phyloP scores from a whole-genome alignment of 2,329 filamentous ascomycete species.

The Coccinonectria pachysandricola region DNA sequence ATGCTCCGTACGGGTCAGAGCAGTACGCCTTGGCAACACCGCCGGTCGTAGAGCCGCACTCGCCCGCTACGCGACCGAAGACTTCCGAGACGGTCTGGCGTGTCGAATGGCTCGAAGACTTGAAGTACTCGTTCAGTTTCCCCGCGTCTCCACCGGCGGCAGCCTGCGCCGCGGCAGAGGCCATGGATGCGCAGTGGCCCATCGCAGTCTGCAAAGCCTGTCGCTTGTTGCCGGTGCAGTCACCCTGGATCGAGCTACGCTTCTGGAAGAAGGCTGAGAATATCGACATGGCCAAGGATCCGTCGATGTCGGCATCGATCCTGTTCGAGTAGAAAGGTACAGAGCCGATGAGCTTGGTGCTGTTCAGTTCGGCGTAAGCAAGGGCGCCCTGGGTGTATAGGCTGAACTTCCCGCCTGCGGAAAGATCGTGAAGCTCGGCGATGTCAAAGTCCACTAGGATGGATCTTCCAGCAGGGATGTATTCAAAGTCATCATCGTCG shows the following conservation, averaged over 20 bases:
- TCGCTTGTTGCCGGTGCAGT: conserved; percentile 25
- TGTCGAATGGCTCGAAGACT: conserved; percentile 31
- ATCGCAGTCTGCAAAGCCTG: neutral
- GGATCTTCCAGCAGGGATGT: conserved; percentile 32
- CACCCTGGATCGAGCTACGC: conserved; percentile 37
- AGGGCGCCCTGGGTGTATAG: conserved; percentile 43
- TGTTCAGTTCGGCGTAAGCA: conserved; percentile 37
- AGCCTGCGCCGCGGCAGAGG: conserved; percentile 14
- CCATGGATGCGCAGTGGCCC: conserved; percentile 17
- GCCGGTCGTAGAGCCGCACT: conserved; percentile 36
- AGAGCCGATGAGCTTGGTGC: conserved; percentile 38
- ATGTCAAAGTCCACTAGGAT: conserved; percentile 40
- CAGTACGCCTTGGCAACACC: conserved; percentile 44
- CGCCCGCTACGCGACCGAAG: conserved; percentile 32
- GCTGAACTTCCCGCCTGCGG: conserved; percentile 37
- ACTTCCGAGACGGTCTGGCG: conserved; percentile 38
- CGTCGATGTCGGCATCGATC: conserved; percentile 46
- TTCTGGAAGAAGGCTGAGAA: conserved; percentile 36
- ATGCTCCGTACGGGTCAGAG: conserved; percentile 33
- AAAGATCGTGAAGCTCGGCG: conserved; percentile 39
- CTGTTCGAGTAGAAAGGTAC: conserved; percentile 46
- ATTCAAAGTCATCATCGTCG: conserved; percentile 33
- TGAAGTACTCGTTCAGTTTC: conserved; percentile 48
- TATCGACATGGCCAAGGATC: conserved; percentile 36
- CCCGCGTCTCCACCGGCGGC: conserved; percentile 34